phyloP scores from a whole-genome alignment of 208 protist genomes.

The Histomonas meleagridis region DNA sequence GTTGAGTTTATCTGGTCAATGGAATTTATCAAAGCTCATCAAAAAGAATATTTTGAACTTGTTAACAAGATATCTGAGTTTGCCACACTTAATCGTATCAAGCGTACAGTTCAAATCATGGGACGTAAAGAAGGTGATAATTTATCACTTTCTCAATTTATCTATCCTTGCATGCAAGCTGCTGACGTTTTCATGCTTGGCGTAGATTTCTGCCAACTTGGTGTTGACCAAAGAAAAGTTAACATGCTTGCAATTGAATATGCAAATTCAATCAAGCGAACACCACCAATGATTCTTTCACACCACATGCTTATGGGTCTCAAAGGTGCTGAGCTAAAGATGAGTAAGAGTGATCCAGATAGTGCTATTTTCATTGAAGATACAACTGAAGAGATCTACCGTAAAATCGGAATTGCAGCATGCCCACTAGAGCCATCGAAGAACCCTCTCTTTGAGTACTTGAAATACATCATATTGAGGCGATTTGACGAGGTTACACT shows the following conservation, averaged over 20 bases:
- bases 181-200: constrained; percentile 95
- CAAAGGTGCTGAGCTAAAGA: constrained; percentile 64
- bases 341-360: constrained; percentile 92
- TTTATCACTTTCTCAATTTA: constrained; percentile 84
- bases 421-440: not conserved
- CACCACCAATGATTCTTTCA: constrained; percentile 80
- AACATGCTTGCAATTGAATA: constrained; percentile 98
- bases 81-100: constrained; percentile 73
- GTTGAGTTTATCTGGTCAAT: constrained; percentile 6
- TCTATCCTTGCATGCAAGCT: constrained; percentile 90
- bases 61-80: constrained; percentile 24
- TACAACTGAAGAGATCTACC: constrained; percentile 71
- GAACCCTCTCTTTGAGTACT: constrained; percentile 33
- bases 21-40: constrained; percentile 58
- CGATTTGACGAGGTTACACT: not conserved
- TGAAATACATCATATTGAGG: constrained; percentile 28
- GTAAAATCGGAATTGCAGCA: constrained; percentile 72
- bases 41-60: constrained; percentile 43
- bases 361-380: constrained; percentile 99
- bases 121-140: constrained; percentile 78
- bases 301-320: constrained; percentile 62
- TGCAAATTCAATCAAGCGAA: constrained; percentile 59
- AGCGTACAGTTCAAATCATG: constrained; percentile 96
- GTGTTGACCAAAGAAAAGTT: constrained; percentile 97
- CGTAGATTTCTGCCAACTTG: constrained; percentile 95